Conservation (phyloP, 2,329 filamentous ascomycete species). For the Diplodia sapinea region DNA sequence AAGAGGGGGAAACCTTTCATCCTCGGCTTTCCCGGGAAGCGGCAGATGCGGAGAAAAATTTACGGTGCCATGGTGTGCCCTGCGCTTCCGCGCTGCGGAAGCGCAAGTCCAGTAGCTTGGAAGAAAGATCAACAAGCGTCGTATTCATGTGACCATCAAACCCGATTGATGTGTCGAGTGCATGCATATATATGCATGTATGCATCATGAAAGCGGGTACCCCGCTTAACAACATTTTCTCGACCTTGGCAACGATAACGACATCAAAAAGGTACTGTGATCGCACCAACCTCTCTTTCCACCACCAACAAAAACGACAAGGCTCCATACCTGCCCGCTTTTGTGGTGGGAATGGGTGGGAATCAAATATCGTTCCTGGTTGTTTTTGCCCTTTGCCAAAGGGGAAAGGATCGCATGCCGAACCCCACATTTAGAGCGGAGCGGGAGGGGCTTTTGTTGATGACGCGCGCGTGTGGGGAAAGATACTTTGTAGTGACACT, state of each 20-base stretch:
- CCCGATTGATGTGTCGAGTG: not conserved
- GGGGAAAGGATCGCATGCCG: not conserved
- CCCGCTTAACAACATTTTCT: not conserved
- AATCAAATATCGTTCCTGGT: not conserved
- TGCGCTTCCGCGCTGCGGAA: not conserved
- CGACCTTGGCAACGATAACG: not conserved
- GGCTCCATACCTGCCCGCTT: not conserved
- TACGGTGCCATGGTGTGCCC: not conserved
- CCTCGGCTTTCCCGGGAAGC: not conserved
- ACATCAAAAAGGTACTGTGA: not conserved
- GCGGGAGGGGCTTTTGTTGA: not conserved
- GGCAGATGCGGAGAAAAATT: not conserved
- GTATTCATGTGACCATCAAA: not conserved
- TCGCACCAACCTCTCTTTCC: not conserved
- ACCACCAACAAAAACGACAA: not conserved
- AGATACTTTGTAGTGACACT: too few species aligned
- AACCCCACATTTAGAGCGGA: slow-evolving; percentile 6
- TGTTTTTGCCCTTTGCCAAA: not conserved
- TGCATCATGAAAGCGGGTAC: not conserved
- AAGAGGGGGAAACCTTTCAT: not conserved
- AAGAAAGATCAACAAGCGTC: not conserved
- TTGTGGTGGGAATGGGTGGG: not conserved
- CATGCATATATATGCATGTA: not conserved
- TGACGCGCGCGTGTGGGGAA: slow-evolving; percentile 4
- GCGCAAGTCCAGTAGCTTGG: not conserved